A percentile compares a stretch with the other conserved stretches of the same genome.
Conservation (phyloP, 2,329 filamentous ascomycete species). For the Colletotrichum kahawae region DNA sequence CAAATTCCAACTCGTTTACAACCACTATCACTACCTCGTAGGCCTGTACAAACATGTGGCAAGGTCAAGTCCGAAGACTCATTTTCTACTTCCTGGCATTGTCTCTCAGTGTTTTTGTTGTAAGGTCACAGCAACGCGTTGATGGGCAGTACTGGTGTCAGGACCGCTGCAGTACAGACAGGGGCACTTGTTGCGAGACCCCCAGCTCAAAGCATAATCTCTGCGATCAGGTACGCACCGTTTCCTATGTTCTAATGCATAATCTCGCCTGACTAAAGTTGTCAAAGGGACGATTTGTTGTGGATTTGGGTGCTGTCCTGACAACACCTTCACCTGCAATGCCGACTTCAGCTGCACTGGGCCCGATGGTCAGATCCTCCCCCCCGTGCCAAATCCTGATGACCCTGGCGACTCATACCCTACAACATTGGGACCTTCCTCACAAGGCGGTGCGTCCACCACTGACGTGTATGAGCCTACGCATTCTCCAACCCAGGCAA, state of each 20-base stretch:
- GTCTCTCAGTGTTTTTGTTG: rapidly evolving
- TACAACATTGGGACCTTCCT: rapidly evolving
- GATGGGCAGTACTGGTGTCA: neutral
- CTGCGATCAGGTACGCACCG: neutral
- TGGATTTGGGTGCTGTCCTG: neutral
- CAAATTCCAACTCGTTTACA: rapidly evolving
- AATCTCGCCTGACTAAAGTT: rapidly evolving
- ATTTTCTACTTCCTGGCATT: neutral
- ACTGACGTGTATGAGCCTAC: neutral
- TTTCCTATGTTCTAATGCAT: rapidly evolving
- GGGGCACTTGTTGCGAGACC: neutral
- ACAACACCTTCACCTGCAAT: neutral
- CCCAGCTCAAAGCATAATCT: neutral
- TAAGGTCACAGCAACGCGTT: neutral
- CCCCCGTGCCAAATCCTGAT: neutral
- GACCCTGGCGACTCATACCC: rapidly evolving
- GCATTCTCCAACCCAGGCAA: neutral
- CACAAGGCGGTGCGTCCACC: rapidly evolving
- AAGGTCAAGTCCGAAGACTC: neutral
- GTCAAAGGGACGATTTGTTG: neutral
- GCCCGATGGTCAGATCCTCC: neutral
- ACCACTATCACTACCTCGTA: rapidly evolving
- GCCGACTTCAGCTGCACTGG: neutral
- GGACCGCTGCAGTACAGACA: neutral
- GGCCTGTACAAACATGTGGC: neutral